Evolutionary conservation across 2,329 filamentous ascomycete species (phyloP).

Genomic region (Botrytis pseudocinerea): DNA sequence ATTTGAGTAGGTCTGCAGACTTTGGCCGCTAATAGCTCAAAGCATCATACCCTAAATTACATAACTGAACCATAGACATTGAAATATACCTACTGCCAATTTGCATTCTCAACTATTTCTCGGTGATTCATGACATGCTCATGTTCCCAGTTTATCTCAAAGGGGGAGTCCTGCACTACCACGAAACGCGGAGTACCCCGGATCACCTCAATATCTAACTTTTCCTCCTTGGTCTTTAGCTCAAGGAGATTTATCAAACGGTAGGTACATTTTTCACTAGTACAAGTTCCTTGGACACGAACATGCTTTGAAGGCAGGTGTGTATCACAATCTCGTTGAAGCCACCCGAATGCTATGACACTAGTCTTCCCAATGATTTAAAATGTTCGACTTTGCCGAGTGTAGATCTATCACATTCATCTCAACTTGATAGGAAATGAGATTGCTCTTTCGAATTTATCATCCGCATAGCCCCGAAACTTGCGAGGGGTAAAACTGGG

Average conservation of each 20-base stretch:
- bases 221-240: neutral
- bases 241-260: neutral
- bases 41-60: neutral
- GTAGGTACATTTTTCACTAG: neutral
- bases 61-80: too few species aligned
- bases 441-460: neutral
- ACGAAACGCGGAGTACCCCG: neutral
- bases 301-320: neutral
- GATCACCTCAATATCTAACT: neutral
- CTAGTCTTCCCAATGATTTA: neutral
- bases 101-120: neutral
- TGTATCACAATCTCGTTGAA: neutral
- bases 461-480: neutral
- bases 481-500: neutral
- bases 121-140: neutral
- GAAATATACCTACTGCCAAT: neutral
- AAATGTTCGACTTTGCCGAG: neutral
- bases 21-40: neutral
- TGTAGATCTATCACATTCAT: neutral
- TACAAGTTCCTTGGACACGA: neutral
- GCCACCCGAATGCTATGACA: neutral
- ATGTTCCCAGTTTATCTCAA: too few species aligned
- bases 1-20: neutral
- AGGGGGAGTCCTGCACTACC: neutral
- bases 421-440: neutral